phyloP scores from a whole-genome alignment of 176 grass and related monocot species.

The sorghum (Sorghum bicolor) region DNA sequence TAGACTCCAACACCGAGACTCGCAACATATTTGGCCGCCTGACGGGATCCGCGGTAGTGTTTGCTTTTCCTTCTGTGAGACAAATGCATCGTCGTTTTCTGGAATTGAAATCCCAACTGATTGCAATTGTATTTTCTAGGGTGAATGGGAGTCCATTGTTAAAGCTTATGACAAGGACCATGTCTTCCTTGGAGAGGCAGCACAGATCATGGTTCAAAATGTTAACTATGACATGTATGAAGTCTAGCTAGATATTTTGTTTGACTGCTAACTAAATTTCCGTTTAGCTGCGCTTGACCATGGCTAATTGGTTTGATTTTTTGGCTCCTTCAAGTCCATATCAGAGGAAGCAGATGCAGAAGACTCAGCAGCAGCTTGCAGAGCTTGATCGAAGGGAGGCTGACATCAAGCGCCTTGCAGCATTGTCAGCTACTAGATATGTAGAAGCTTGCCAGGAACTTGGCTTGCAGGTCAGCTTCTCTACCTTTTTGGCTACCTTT shows the following conservation, averaged over 20 bases:
- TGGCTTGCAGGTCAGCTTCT: conserved; percentile 59
- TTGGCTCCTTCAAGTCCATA: conserved; percentile 59
- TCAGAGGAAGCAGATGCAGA: conserved; percentile 92
- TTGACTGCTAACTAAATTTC: not conserved
- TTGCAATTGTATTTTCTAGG: conserved; percentile 34
- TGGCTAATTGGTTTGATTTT: conserved; percentile 1
- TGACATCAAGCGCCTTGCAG: conserved; percentile 77
- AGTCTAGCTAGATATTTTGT: not conserved
- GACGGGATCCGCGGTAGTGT: conserved; percentile 73
- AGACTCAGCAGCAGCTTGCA: conserved; percentile 83
- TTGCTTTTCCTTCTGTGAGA: not conserved
- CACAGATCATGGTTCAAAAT: conserved; percentile 93
- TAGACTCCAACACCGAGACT: conserved; percentile 72
- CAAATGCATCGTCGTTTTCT: not conserved
- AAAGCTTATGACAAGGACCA: conserved; percentile 92
- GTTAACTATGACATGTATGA: conserved; percentile 98
- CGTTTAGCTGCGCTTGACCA: not conserved
- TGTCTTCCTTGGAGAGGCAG: conserved; percentile 85
- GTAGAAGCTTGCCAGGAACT: conserved; percentile 89
- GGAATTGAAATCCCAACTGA: not conserved
- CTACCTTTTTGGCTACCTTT: not conserved
- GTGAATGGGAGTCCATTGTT: conserved; percentile 82
- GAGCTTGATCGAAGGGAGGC: conserved; percentile 86
- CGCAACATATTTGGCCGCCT: conserved; percentile 95
- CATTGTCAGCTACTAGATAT: conserved; percentile 75